phyloP scores from a whole-genome alignment of 768 basidiomycete species.

The Ramaria sp. region DNA sequence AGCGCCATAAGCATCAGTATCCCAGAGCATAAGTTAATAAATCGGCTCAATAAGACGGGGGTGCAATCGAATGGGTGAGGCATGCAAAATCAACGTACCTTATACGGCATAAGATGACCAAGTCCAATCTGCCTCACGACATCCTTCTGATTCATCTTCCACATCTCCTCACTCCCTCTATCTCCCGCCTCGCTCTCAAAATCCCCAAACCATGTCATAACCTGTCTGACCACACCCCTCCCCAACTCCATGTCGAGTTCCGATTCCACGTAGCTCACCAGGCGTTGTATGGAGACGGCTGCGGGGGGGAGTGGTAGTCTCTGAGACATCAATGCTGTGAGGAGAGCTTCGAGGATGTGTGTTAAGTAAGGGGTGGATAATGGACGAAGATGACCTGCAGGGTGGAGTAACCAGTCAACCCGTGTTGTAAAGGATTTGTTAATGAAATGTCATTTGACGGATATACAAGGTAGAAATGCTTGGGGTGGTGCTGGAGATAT shows the following conservation, averaged over 20 bases:
- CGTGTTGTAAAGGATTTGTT: not conserved
- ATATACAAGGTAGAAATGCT: not conserved
- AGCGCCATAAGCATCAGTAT: not conserved
- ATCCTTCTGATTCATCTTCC: conserved; percentile 54
- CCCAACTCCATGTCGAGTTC: conserved; percentile 54
- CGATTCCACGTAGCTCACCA: conserved; percentile 50
- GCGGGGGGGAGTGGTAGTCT: conserved; percentile 42
- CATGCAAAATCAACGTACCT: conserved; percentile 26
- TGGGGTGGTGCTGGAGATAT: not conserved
- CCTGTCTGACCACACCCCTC: conserved; percentile 47
- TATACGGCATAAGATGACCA: conserved; percentile 54
- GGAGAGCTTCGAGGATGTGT: conserved; percentile 61
- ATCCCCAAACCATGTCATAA: conserved; percentile 75
- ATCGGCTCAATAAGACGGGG: not conserved
- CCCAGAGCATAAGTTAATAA: no score
- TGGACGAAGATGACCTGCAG: conserved; percentile 58
- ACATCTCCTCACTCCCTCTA: conserved; percentile 31
- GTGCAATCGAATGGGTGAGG: no score
- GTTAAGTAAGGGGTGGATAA: conserved; percentile 58
- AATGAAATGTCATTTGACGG: no score
- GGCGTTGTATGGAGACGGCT: conserved; percentile 36
- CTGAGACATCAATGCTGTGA: conserved; percentile 62
- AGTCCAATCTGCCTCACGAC: conserved; percentile 70
- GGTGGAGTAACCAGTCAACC: not conserved
- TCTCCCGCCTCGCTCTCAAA: not conserved